phyloP scores from a whole-genome alignment of 352 stramenopile genomes.

The Phytopythium chamaehyphon region DNA sequence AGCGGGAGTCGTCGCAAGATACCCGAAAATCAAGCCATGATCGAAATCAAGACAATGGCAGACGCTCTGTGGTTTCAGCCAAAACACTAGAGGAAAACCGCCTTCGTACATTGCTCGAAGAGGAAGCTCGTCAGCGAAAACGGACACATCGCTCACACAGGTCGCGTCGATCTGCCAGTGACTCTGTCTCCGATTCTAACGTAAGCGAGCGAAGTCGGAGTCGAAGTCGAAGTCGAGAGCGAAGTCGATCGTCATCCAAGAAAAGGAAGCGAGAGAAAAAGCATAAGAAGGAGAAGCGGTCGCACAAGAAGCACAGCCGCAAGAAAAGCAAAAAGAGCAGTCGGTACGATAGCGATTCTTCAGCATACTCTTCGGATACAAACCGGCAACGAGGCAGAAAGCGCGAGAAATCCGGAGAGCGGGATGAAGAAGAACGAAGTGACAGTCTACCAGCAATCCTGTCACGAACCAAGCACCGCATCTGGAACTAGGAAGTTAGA shows the following conservation, averaged over 20 bases:
- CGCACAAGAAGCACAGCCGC: constrained; percentile 12
- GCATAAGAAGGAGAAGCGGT: constrained; percentile 12
- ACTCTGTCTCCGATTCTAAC: constrained; percentile 2
- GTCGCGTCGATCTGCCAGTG: background rate
- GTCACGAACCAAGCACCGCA: constrained; percentile 23
- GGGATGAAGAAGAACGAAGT: background rate
- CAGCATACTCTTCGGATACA: constrained; percentile 4
- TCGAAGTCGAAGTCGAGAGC: constrained; percentile 1
- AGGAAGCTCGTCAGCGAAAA: constrained; percentile 15
- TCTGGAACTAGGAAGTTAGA: constrained; percentile 31
- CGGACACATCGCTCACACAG: background rate
- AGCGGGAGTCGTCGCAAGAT: background rate
- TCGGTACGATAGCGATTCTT: background rate
- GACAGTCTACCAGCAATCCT: constrained; percentile 22
- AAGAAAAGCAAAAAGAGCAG: constrained; percentile 23
- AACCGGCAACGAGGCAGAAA: background rate
- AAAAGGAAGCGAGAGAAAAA: constrained; percentile 9
- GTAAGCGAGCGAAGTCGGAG: constrained; percentile 7
- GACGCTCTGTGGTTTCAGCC: background rate
- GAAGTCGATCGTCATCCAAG: constrained; percentile 6
- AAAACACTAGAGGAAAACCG: constrained; percentile 27
- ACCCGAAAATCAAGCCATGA: background rate
- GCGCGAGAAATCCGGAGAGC: background rate
- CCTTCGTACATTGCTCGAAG: constrained; percentile 27
- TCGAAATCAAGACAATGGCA: background rate